Evolutionary conservation across 2,329 filamentous ascomycete genomes (phyloP), one percentile per base, ranked within the genome.

Genomic region (Aspergillus uvarum): DNA sequence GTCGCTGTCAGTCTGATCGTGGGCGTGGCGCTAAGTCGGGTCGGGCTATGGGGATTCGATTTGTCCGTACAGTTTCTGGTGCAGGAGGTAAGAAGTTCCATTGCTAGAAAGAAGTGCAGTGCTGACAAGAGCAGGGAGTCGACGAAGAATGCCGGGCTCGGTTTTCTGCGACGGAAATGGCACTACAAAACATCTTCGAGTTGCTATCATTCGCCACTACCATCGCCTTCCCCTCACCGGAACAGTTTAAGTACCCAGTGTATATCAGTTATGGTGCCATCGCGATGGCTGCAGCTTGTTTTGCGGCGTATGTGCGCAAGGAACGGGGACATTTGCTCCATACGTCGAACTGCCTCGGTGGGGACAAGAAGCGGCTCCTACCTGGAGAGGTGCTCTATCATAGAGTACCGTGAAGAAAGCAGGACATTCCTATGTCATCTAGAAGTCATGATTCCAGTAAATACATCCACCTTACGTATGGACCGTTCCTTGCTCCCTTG

Each of bases 151-250:
- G 79, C 44, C 83, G 90, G n/a, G 89, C 88, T 1, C 77, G 81
- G 0, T 92, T 93, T 65, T 91, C 89, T 0, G 79, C 87, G 0
- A 82, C 86, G 7, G 90, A 93, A 71, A 83, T 86, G 8, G 82
- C 86, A 0, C 80, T 87, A 44, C 89, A 92, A 70, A 92, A 87
- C 62, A 65, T 84, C 0, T 91, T 91, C 62, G 89, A 92, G 72
- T 80, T 92, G 51, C 72, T 87, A 1, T 87, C 88, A 0, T 92
- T 86, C 68, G 80, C 80, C 0, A 81, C 82, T 0, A 92, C 89
- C 0, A 86, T 91, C 60, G 69, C 87, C 4, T 91, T 87, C 62
- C 80, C 83, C 1, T 75, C 77, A 0, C 89, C 89, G 0, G 80
- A 83, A 3, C 81, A 90, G 66, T 92, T 92, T 70, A 78, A 79